These are phyloP conservation scores for Phytophthora uliginosa DNA, from an alignment of 352 stramenopile genomes.

Conservation along the genomic window DNA sequence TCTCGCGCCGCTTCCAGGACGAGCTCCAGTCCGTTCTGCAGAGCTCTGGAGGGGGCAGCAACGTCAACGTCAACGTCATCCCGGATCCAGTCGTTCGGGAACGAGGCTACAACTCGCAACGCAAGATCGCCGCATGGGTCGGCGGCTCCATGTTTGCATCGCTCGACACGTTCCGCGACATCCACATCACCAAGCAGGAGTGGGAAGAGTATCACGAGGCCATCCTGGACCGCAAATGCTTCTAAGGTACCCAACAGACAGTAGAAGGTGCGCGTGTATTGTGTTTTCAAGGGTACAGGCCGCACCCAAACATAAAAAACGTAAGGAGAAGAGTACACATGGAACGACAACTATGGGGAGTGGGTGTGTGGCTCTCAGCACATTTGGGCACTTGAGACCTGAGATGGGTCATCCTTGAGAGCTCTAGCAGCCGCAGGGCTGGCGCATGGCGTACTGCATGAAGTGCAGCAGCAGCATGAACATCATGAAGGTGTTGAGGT, in stretches of 20 bases:
- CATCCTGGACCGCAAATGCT: constrained; percentile 89
- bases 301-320: constrained; percentile 23
- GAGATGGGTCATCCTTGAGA: constrained; percentile 1
- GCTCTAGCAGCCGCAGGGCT: constrained; percentile 83
- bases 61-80: constrained; percentile 68
- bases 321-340: constrained; percentile 31
- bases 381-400: neutral
- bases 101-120: constrained; percentile 89
- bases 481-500: constrained; percentile 89
- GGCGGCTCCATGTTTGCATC: constrained; percentile 92
- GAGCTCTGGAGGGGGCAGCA: constrained; percentile 19
- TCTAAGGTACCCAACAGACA: constrained; percentile 36
- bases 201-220: constrained; percentile 92
- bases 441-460: constrained; percentile 90
- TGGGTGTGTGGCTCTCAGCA: neutral
- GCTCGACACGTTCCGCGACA: constrained; percentile 88
- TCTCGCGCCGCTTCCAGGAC: constrained; percentile 84
- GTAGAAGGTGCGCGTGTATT: constrained; percentile 26
- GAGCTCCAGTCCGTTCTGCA: constrained; percentile 56
- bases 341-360: constrained; percentile 32
- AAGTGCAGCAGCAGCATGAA: constrained; percentile 90
- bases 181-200: constrained; percentile 91
- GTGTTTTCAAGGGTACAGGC: constrained; percentile 30
- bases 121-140: constrained; percentile 90
- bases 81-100: constrained; percentile 83